Base-by-base conservation (phyloP, 495 filamentous ascomycete species). In the Aspergillus homomorphus region DNA sequence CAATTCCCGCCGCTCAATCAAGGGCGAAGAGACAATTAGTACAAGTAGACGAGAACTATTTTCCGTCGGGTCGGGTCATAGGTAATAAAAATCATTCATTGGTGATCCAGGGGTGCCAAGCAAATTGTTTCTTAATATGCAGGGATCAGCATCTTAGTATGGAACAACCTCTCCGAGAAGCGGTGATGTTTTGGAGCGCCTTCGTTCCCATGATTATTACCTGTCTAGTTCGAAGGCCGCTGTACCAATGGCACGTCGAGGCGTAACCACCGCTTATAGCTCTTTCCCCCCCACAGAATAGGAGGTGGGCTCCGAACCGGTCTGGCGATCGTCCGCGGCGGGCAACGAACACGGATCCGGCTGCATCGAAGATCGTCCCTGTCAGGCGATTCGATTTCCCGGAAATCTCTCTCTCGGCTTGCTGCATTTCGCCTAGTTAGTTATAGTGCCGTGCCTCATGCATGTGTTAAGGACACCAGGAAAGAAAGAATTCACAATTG, bases 81-180 rank as follows among this genome's bases (percentile, higher is more conserved):
- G 48, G 4, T 23, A 28, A 28, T 15, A 10, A 10, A 18, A 16
- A 8, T n/a, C n/a, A n/a, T n/a, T n/a, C 18, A 18, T 24, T 16
- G 22, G 24, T 14, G 24, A 51, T 28, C 48, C 8, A 51, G 28
- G 28, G 48, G 48, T 24, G 48, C 48, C 15, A 51, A 30, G 23
- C 3, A 30, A 30, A 28, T 28, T 24, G 22, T 6, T 23, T 18
- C 23, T 15, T 30, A 51, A 30, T n/a, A 18, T 51, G 48, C 48
- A 51, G 48, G 10, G 48, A 51, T 51, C 48, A 18, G 23, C 24
- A 23, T 51, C 28, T 51, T 51, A 30, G 48, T 28, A n/a, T 51
- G 23, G 23, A 23, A 51, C 20, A 7, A 15, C 21, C 48, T 51
- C 23, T 24, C 10, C 10, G 8, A 51, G 48, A 24, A n/a, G 19